Conservation (phyloP, 1,139 yeast genomes). For the Pichia cactophila region DNA sequence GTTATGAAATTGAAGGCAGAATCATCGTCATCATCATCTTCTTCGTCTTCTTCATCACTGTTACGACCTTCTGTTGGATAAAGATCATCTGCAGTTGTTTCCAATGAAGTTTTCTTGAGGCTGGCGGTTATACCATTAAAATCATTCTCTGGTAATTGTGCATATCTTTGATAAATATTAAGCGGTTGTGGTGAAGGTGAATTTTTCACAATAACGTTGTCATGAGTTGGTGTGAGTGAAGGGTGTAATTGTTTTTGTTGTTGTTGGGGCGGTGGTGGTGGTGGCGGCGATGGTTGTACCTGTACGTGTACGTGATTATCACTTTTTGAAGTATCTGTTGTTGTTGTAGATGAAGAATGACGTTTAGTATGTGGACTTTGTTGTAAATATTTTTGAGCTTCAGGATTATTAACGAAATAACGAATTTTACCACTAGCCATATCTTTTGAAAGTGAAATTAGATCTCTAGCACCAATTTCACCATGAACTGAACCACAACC, state of each 20-base stretch:
- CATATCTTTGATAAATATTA: slow-evolving; percentile 27
- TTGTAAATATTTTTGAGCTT: slow-evolving; percentile 10
- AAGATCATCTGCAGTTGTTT: slow-evolving; percentile 4
- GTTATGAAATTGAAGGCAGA: slow-evolving; percentile 10
- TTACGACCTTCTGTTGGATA: slow-evolving; percentile 9
- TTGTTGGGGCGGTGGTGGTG: not conserved
- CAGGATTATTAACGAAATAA: slow-evolving; percentile 12
- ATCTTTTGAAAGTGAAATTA: slow-evolving; percentile 32
- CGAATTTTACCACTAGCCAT: slow-evolving; percentile 14
- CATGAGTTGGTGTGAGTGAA: slow-evolving; percentile 4
- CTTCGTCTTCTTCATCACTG: slow-evolving; percentile 5
- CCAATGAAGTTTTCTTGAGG: not conserved
- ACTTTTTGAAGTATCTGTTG: too few species aligned
- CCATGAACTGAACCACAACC: slow-evolving; percentile 77
- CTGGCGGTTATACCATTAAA: not conserved
- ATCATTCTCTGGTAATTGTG: slow-evolving; percentile 22
- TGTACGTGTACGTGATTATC: too few species aligned
- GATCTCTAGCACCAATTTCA: slow-evolving; percentile 47
- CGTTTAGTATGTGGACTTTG: slow-evolving; percentile 7
- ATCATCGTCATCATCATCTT: slow-evolving; percentile 8
- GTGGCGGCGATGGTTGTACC: too few species aligned
- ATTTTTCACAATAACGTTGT: not conserved
- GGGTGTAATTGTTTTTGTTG: not conserved
- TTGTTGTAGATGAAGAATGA: slow-evolving; percentile 1
- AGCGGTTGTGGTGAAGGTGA: slow-evolving; percentile 24